phyloP scores from a whole-genome alignment of 345 rosid genomes.

The Corchorus olitorius region DNA sequence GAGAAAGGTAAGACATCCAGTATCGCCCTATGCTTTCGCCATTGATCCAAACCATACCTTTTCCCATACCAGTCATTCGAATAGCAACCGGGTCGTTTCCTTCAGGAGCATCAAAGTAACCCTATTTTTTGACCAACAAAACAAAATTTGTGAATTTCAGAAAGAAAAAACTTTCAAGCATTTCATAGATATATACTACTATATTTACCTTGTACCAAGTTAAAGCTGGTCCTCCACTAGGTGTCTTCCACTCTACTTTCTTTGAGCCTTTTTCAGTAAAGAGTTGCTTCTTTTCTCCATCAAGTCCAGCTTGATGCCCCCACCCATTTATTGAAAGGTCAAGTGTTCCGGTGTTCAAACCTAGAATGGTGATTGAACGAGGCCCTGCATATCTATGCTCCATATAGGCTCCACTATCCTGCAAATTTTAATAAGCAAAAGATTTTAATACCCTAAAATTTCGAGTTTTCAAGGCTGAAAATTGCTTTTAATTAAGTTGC shows the following conservation, averaged over 20 bases:
- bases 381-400: slow-evolving; percentile 82
- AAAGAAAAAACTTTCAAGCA: not conserved
- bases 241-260: slow-evolving; percentile 49
- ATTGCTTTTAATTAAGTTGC: not conserved
- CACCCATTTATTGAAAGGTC: slow-evolving; percentile 65
- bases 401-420: slow-evolving; percentile 95
- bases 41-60: slow-evolving; percentile 87
- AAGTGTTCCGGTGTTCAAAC: slow-evolving; percentile 75
- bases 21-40: slow-evolving; percentile 83
- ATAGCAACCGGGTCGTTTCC: slow-evolving; percentile 59
- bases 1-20: slow-evolving; percentile 76
- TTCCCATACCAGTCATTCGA: slow-evolving; percentile 61
- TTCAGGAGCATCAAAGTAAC: slow-evolving; percentile 70
- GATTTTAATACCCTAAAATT: too few species aligned
- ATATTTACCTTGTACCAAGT: slow-evolving; percentile 76
- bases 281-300: slow-evolving; percentile 50
- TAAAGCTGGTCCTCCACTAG: slow-evolving; percentile 42
- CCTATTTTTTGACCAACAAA: slow-evolving; percentile 31
- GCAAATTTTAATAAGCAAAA: slow-evolving; percentile 10
- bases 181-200: too few species aligned
- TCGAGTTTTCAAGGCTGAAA: not conserved
- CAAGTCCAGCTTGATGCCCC: slow-evolving; percentile 78
- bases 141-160: not conserved
- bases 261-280: slow-evolving; percentile 55
- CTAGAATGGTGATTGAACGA: slow-evolving; percentile 56